phyloP scores from a whole-genome alignment of 345 rosid genomes.

The Citrus glauca region DNA sequence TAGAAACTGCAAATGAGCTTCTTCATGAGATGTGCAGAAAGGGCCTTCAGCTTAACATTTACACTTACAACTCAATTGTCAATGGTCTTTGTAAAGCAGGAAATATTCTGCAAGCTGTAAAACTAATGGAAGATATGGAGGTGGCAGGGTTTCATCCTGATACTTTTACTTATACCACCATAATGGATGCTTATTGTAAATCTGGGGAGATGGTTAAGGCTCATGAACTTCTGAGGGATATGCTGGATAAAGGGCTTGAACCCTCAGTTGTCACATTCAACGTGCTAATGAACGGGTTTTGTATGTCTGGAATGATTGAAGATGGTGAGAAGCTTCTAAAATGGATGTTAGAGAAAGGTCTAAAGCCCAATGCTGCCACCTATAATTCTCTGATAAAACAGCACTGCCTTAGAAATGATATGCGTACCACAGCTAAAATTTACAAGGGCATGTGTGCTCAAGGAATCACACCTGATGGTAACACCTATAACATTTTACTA shows the following conservation, averaged over 20 bases:
- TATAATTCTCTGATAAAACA: slow-evolving; percentile 86
- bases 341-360: slow-evolving; percentile 86
- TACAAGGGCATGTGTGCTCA: slow-evolving; percentile 54
- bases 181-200: slow-evolving; percentile 84
- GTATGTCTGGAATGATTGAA: slow-evolving; percentile 74
- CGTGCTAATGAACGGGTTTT: slow-evolving; percentile 88
- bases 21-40: slow-evolving; percentile 73
- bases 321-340: slow-evolving; percentile 71
- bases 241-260: slow-evolving; percentile 71
- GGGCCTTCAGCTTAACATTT: slow-evolving; percentile 74
- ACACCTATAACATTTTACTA: slow-evolving; percentile 75
- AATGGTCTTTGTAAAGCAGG: slow-evolving; percentile 89
- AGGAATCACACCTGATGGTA: slow-evolving; percentile 67
- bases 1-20: slow-evolving; percentile 85
- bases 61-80: slow-evolving; percentile 68
- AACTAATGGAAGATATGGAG: slow-evolving; percentile 74
- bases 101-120: slow-evolving; percentile 53
- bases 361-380: slow-evolving; percentile 69
- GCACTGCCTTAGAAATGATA: slow-evolving; percentile 50
- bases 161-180: slow-evolving; percentile 67
- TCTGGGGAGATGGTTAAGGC: slow-evolving; percentile 65
- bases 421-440: slow-evolving; percentile 45
- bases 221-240: slow-evolving; percentile 58
- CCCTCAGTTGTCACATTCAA: slow-evolving; percentile 81
- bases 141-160: slow-evolving; percentile 57